Conservation (phyloP, 805 yeast species). For the Clavispora santaluciae region DNA sequence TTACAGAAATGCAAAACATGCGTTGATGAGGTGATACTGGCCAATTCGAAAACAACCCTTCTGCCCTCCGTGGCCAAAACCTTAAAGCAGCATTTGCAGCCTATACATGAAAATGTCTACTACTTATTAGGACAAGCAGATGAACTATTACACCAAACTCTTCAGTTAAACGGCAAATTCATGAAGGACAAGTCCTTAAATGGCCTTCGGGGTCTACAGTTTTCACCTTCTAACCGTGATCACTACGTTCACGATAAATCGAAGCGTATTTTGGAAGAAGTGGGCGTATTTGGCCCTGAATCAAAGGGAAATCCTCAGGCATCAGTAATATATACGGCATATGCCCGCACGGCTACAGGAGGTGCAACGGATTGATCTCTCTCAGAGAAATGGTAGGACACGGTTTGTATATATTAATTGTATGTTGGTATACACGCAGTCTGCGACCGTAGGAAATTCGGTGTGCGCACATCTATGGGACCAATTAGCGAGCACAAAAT, state of each 20-base stretch:
- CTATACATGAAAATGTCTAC: constrained; percentile 44
- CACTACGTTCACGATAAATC: constrained; percentile 37
- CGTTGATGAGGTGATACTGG: constrained; percentile 16
- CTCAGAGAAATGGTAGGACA: neutral
- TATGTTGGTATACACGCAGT: neutral
- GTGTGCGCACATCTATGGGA: constrained; percentile 12
- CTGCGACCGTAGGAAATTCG: neutral
- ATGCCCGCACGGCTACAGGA: neutral
- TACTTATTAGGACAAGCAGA: constrained; percentile 42
- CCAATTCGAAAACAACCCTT: constrained; percentile 14
- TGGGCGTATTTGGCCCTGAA: constrained; percentile 5
- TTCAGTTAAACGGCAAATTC: constrained; percentile 22
- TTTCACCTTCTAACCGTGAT: constrained; percentile 33
- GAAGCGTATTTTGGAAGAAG: constrained; percentile 5
- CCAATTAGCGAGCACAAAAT: constrained; percentile 16
- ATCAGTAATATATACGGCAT: constrained; percentile 5
- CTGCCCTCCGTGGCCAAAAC: constrained; percentile 20
- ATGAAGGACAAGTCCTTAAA: constrained; percentile 14
- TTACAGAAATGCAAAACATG: constrained; percentile 28
- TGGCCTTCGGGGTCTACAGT: constrained; percentile 21
- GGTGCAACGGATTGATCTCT: neutral
- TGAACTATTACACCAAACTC: constrained; percentile 28
- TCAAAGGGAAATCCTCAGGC: neutral
- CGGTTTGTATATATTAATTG: neutral
- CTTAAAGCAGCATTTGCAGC: constrained; percentile 32